Base-by-base conservation (phyloP, 768 basidiomycete species). In the Psilocybe sp. region DNA sequence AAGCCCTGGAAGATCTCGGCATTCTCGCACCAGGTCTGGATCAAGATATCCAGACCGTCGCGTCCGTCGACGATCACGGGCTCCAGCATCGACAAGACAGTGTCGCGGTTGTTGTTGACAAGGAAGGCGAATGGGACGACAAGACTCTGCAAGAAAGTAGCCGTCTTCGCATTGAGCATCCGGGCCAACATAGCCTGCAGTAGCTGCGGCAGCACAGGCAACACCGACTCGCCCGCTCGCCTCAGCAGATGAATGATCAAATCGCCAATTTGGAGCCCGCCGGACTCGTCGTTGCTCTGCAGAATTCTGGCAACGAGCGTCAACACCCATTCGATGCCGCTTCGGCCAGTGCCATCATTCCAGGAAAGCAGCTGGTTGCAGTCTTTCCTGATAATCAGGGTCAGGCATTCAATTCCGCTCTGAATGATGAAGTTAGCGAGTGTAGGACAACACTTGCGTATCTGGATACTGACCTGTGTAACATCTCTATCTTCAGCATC, bases 11-110 rank as follows among this genome's bases (percentile, higher is more conserved):
- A 90, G 4, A 87, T 92, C 66, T 92, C 89, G 11, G 87, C 86
- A 59, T 94, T 95, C 64, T 99, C 96, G 61, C 89, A 91, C 96
- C 95, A 98, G 0, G 89, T 85, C 48, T 86, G 81, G 20, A 98
- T 78, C n/a, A 99, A 75, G 41, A 98, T 79, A 52, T 94, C 85
- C n/a, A 98, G 77, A 0, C 81, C 91, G 0, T 78, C 76, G 23
- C 82, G 77, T 16, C 78, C 82, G 40, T 80, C 71, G 9, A 85
- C 72, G 11, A 68, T 71, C 54, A 81, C 84, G 10, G 79, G 71
- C 58, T 95, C 91, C 16, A 98, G 74, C 23, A 97, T 76, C 11
- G 77, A 71, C 14, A 98, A 72, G 1, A 94, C 86, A 0, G 83
- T 82, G 54, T 92, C 87, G 18, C 84, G 81, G 61, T 97, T 90